phyloP scores from a whole-genome alignment of 2,329 filamentous ascomycete species.

The Cercospora zeina region DNA sequence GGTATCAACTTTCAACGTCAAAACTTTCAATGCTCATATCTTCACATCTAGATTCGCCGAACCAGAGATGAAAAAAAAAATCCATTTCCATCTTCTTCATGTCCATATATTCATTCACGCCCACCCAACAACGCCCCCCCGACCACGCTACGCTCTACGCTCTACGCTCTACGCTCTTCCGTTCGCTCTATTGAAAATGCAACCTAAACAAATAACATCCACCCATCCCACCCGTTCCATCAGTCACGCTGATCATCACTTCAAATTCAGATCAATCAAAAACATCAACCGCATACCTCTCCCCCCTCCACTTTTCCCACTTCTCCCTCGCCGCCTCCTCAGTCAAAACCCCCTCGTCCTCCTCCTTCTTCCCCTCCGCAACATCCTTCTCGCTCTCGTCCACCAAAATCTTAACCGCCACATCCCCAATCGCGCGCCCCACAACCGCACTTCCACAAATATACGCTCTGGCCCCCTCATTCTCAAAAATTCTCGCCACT shows the following conservation, averaged over 20 bases:
- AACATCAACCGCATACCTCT: conserved; percentile 51
- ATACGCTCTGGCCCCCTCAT: conserved; percentile 57
- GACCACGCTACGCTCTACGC: too few species aligned
- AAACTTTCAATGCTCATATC: too few species aligned
- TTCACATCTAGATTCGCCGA: too few species aligned
- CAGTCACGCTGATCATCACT: too few species aligned
- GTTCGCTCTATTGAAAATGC: too few species aligned
- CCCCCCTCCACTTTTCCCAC: conserved; percentile 49
- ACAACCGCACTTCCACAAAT: conserved; percentile 59
- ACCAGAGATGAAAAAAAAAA: too few species aligned
- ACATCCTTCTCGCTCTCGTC: conserved; percentile 40
- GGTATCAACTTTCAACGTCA: too few species aligned
- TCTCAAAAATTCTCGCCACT: conserved; percentile 48
- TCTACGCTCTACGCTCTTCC: too few species aligned
- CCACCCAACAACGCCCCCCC: too few species aligned
- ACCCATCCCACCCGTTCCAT: too few species aligned
- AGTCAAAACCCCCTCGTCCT: conserved; percentile 20
- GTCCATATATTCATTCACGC: background rate
- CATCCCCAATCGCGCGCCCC: conserved; percentile 44
- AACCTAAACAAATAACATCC: too few species aligned
- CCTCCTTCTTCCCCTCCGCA: conserved; percentile 28
- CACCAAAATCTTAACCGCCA: conserved; percentile 47
- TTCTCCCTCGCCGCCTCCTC: conserved; percentile 45
- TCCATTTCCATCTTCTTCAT: too few species aligned
- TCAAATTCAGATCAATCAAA: conserved; percentile 23